Evolutionary conservation across 1,139 yeast genomes (phyloP).

Genomic region (Diutina catenulata): DNA sequence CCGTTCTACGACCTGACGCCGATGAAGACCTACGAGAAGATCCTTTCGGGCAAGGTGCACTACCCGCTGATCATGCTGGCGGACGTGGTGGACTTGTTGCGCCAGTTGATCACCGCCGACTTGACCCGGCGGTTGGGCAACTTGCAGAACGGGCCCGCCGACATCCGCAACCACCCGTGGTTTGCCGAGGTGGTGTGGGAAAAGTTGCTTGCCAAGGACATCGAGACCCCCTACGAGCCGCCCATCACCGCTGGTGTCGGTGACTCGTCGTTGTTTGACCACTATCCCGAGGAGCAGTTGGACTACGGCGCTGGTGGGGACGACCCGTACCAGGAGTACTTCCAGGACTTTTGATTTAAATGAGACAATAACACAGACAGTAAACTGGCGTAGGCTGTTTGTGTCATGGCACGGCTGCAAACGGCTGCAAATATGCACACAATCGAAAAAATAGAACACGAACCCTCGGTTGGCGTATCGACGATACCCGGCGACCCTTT

Average conservation of each 20-base stretch:
- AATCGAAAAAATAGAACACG: no score
- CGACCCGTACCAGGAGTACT: constrained; percentile 39
- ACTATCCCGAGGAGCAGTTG: constrained; percentile 45
- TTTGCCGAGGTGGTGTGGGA: constrained; percentile 53
- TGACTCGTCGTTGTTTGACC: constrained; percentile 50
- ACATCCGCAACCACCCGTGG: constrained; percentile 47
- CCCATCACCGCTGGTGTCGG: constrained; percentile 53
- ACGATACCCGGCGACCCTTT: no score
- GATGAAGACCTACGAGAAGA: constrained; percentile 51
- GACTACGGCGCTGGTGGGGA: constrained; percentile 36
- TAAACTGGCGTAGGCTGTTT: no score
- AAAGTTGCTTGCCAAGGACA: constrained; percentile 41
- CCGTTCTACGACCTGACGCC: constrained; percentile 54
- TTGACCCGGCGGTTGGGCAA: constrained; percentile 47
- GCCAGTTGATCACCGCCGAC: constrained; percentile 41
- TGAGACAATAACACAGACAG: neutral
- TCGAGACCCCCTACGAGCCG: constrained; percentile 55
- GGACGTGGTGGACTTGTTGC: constrained; percentile 39
- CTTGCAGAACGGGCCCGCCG: constrained; percentile 45
- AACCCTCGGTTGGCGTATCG: no score
- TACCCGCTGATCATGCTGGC: constrained; percentile 40
- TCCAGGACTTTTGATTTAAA: constrained; percentile 31
- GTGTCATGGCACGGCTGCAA: no score
- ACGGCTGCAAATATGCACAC: no score
- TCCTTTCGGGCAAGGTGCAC: constrained; percentile 38